These are phyloP conservation scores for Aureobasidium sp. DNA, from an alignment of 2,329 filamentous ascomycete species.

Conservation along the genomic window DNA sequence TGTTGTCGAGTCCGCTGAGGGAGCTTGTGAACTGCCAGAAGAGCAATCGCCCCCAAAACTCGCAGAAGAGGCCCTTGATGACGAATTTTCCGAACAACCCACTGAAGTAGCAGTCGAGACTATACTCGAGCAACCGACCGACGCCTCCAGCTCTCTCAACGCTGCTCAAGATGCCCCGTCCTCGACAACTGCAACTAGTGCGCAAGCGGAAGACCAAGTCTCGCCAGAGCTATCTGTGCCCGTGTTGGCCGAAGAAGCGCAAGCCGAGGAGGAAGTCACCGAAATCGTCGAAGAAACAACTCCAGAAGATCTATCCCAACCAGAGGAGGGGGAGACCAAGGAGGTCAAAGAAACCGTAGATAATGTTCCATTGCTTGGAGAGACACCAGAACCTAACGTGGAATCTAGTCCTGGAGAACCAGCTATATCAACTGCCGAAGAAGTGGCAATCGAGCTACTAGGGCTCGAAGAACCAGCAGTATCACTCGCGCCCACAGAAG, in stretches of 20 bases:
- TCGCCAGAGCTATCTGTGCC: not conserved
- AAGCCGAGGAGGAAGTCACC: not conserved
- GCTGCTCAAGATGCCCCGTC: not conserved
- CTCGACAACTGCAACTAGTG: not conserved
- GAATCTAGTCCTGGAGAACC: not conserved
- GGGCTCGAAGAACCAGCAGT: not conserved
- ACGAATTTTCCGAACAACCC: not conserved
- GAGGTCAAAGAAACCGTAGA: not conserved
- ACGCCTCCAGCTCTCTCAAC: not conserved
- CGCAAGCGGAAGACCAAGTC: not conserved
- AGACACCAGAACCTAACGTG: not conserved
- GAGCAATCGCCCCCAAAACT: not conserved
- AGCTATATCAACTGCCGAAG: not conserved
- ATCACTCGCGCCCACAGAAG: not conserved
- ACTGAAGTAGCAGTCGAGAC: not conserved
- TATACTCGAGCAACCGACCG: not conserved
- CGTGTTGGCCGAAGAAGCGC: not conserved
- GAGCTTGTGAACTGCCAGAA: not conserved
- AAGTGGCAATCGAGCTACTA: not conserved
- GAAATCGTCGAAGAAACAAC: not conserved
- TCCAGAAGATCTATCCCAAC: not conserved
- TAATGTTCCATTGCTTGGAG: not conserved
- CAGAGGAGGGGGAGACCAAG: not conserved
- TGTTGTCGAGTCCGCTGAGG: not conserved
- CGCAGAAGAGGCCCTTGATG: not conserved